phyloP scores from a whole-genome alignment of 257 asterid species.

The Ilex asprella region DNA sequence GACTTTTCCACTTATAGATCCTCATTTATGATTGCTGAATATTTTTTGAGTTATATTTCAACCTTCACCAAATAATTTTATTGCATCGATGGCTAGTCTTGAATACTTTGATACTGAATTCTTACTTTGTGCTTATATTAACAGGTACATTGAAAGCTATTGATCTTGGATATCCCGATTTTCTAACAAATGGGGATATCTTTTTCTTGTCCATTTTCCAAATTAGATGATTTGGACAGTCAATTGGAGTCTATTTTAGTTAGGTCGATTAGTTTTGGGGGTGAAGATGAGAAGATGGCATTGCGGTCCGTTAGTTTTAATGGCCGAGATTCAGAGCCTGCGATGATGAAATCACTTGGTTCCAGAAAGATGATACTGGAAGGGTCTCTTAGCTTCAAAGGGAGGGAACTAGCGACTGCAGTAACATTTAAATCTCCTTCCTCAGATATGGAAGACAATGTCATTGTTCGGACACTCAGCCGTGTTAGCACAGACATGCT shows the following conservation, averaged over 20 bases:
- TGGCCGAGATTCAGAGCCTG: slow-evolving; percentile 26
- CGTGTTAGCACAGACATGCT: slow-evolving; percentile 1
- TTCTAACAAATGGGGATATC: slow-evolving; percentile 59
- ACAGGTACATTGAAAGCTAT: background rate
- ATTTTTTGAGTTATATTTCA: no score
- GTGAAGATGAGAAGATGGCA: slow-evolving; percentile 21
- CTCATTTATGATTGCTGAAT: no score
- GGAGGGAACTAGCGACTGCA: slow-evolving; percentile 42
- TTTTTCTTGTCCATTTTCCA: slow-evolving; percentile 37
- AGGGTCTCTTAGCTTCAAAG: slow-evolving; percentile 47
- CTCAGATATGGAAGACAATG: slow-evolving; percentile 9
- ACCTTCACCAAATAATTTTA: background rate
- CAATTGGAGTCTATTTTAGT: slow-evolving; percentile 29
- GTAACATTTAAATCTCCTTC: slow-evolving; percentile 27
- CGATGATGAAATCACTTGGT: slow-evolving; percentile 30
- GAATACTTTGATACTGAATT: background rate
- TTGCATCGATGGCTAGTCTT: no score
- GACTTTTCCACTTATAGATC: no score
- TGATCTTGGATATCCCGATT: slow-evolving; percentile 4
- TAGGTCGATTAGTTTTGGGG: slow-evolving; percentile 33
- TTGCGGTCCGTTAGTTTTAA: slow-evolving; percentile 29
- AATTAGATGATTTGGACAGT: slow-evolving; percentile 37
- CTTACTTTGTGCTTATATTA: no score
- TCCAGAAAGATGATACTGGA: slow-evolving; percentile 41
- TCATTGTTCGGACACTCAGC: slow-evolving; percentile 15